phyloP scores from a whole-genome alignment of 306 rosid genomes.

The Gastrolobium bilobum region DNA sequence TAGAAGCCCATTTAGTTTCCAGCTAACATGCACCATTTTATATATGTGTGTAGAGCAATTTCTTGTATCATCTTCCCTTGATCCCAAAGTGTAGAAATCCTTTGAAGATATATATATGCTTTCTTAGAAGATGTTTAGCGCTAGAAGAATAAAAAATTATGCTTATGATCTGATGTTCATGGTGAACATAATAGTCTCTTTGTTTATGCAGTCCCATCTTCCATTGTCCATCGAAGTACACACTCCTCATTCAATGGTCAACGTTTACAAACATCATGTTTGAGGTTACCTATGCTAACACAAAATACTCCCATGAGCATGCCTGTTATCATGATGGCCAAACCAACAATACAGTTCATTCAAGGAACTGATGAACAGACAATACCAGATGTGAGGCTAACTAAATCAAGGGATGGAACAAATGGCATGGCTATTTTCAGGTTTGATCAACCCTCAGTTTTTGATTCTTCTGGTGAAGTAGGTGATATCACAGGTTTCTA shows the following conservation, averaged over 20 bases:
- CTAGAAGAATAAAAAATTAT: conserved; percentile 10
- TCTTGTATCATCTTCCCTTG: neutral
- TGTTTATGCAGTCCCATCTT: conserved; percentile 56
- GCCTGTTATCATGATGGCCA: conserved; percentile 66
- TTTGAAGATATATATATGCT: neutral
- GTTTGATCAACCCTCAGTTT: conserved; percentile 95
- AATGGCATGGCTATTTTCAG: conserved; percentile 93
- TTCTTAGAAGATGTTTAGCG: conserved; percentile 16
- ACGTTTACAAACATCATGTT: conserved; percentile 54
- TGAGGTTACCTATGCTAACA: conserved; percentile 51
- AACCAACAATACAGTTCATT: conserved; percentile 89
- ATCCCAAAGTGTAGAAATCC: neutral
- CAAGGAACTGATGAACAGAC: conserved; percentile 98
- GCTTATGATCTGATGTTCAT: conserved; percentile 4
- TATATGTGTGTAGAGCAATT: conserved; percentile 15
- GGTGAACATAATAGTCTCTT: conserved; percentile 31
- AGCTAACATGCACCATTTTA: neutral
- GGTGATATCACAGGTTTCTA: conserved; percentile 96
- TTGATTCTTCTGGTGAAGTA: conserved; percentile 93
- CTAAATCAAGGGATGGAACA: conserved; percentile 94
- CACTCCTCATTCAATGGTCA: conserved; percentile 77
- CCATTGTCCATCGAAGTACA: conserved; percentile 58
- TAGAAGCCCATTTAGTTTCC: conserved; percentile 29
- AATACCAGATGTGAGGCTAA: conserved; percentile 89
- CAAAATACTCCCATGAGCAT: conserved; percentile 31